phyloP scores from a whole-genome alignment of 495 filamentous ascomycete species.

The Aspergillus coremiiformis region DNA sequence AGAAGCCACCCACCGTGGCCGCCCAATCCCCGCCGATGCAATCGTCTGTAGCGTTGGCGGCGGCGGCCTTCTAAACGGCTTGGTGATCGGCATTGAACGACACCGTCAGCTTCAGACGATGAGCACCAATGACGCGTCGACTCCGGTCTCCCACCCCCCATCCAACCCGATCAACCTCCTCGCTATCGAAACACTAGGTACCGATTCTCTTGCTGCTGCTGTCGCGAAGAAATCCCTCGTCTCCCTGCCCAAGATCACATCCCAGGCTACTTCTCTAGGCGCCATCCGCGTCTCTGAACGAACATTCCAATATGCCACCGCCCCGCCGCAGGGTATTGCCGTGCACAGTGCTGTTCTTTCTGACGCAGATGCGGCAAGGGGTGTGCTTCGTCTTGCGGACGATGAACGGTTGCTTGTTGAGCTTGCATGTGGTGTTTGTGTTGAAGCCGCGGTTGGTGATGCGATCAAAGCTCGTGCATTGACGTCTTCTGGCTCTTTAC shows the following conservation, averaged over 20 bases:
- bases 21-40: conserved; percentile 47
- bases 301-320: conserved; percentile 56
- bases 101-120: conserved; percentile 9
- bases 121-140: not conserved
- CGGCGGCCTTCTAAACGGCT: conserved; percentile 75
- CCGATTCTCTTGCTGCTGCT: conserved; percentile 59
- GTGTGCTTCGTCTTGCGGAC: conserved; percentile 67
- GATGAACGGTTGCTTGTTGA: conserved; percentile 78
- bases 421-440: conserved; percentile 71
- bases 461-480: conserved; percentile 7
- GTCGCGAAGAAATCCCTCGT: conserved; percentile 54
- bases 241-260: conserved; percentile 68
- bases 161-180: conserved; percentile 50
- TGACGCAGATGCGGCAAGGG: conserved; percentile 75
- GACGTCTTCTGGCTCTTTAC: conserved; percentile 8
- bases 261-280: conserved; percentile 72
- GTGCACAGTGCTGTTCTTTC: conserved; percentile 63
- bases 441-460: conserved; percentile 50
- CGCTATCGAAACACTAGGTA: conserved; percentile 77
- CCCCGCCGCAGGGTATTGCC: conserved; percentile 33
- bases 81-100: conserved; percentile 63
- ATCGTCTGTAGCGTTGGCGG: conserved; percentile 84
- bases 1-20: conserved; percentile 25
- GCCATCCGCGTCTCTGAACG: conserved; percentile 63
- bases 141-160: not conserved